These are phyloP conservation scores for Orobanche coerulescens DNA, from an alignment of 257 asterid species.

Conservation along the genomic window DNA sequence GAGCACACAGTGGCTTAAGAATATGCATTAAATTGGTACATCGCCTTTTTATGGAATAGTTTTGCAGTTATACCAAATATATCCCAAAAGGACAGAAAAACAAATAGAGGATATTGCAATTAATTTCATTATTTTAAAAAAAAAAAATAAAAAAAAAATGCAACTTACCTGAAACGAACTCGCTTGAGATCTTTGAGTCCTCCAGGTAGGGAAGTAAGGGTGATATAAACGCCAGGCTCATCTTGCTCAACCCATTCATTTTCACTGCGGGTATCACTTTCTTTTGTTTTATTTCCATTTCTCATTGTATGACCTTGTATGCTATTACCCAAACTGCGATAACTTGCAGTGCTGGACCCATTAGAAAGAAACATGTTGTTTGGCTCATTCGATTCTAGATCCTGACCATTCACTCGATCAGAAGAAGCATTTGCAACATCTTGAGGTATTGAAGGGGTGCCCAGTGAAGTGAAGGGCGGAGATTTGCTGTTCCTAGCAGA, in stretches of 20 bases:
- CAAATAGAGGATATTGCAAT: no score
- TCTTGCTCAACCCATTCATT: conserved; percentile 98
- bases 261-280: conserved; percentile 60
- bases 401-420: conserved; percentile 45
- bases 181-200: conserved; percentile 91
- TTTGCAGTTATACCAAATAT: not conserved
- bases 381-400: conserved; percentile 52
- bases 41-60: not conserved
- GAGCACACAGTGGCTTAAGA: not conserved
- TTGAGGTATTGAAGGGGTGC: conserved; percentile 32
- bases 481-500: conserved; percentile 62
- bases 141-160: not conserved
- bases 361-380: conserved; percentile 40
- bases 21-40: not conserved
- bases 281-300: conserved; percentile 64
- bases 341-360: conserved; percentile 47
- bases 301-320: conserved; percentile 37
- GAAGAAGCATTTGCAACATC: conserved; percentile 43
- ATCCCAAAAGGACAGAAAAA: not conserved
- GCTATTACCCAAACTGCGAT: conserved; percentile 47
- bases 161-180: conserved; percentile 91
- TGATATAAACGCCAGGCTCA: conserved; percentile 92
- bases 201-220: conserved; percentile 87
- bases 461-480: conserved; percentile 45
- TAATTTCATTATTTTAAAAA: not conserved